phyloP scores from a whole-genome alignment of 179 eudicot species.

The Silene noctiflora region DNA sequence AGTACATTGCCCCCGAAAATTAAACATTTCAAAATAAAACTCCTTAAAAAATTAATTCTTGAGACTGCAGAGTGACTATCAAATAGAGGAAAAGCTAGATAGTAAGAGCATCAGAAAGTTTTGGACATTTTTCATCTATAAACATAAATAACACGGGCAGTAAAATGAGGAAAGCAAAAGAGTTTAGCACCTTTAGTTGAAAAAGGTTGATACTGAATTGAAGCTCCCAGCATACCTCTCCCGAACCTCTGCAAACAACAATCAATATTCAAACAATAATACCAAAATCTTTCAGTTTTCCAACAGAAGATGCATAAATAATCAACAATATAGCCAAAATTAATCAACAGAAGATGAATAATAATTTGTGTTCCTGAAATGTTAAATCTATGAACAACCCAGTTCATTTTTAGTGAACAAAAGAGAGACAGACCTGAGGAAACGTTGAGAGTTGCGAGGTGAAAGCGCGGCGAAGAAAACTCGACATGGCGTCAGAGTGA shows the following conservation, averaged over 20 bases:
- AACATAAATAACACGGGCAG: background rate
- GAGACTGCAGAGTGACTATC: background rate
- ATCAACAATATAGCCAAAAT: background rate
- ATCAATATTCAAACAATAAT: slow-evolving; percentile 1
- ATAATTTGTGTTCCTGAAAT: background rate
- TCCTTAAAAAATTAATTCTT: background rate
- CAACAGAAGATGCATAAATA: background rate
- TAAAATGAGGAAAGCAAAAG: background rate
- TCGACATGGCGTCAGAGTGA: slow-evolving; percentile 17
- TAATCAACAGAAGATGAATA: background rate
- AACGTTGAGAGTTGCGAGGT: slow-evolving; percentile 23
- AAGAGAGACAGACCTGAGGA: slow-evolving; percentile 24
- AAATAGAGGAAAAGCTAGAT: background rate
- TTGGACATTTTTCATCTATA: background rate
- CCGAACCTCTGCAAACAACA: slow-evolving; percentile 42
- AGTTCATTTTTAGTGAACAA: background rate
- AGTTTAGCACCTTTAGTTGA: slow-evolving; percentile 63
- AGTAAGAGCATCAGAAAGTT: background rate
- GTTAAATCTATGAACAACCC: background rate
- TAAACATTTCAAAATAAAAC: background rate
- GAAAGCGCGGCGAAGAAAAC: slow-evolving; percentile 27
- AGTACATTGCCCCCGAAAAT: background rate
- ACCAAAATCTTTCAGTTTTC: background rate
- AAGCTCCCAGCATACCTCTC: slow-evolving; percentile 38
- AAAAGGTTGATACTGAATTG: slow-evolving; percentile 39